Base-by-base conservation (phyloP, 225 moss, liverwort and hornwort genomes). In the Thuidium tamariscinum region DNA sequence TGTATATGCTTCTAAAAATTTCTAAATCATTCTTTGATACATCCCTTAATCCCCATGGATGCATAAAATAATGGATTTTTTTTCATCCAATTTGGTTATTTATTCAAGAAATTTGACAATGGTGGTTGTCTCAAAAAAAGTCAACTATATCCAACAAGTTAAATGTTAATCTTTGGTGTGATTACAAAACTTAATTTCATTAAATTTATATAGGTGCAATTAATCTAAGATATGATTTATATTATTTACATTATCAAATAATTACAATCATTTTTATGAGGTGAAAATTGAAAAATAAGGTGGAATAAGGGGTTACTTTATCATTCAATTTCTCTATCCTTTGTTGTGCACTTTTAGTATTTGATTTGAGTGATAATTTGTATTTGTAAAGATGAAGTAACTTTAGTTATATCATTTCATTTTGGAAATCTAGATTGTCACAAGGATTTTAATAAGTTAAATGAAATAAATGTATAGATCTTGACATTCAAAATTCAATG, bases 401-500 rank as follows among this genome's bases (percentile, higher is more conserved):
- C 22, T 22, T 37, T 66, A 20, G 2, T 37, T 23, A 2, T 37
- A 7, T 39, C 13, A 68, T 39, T 39, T 49, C 13, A 68, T 68
- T 39, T 39, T 67, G 2, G 4, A 68, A 68, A 23, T 22, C 3
- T 23, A 39, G 7, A 39, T 39, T 23, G 4, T 68, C 0, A 7
- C 1, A 39, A 68, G 1, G 41, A 25, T 41, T 39, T 34, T 41
- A 39, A 14, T 8, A 68, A 39, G 2, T 44, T 6, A 29, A 29
- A 29, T 10, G 6, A 9, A 1, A 16, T 10, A 17, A 29, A 27
- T 29, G 17, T 44, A 10, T 0, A 44, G 0, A 44, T 44, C 10
- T 29, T 5, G 16, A 44, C 29, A 71, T 17, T 27, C 15, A 26
- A 42, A 70, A 41, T n/a, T n/a, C n/a, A n/a, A n/a, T n/a, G n/a